phyloP scores from a whole-genome alignment of 148 eudicot species.

The Silene uniflora region DNA sequence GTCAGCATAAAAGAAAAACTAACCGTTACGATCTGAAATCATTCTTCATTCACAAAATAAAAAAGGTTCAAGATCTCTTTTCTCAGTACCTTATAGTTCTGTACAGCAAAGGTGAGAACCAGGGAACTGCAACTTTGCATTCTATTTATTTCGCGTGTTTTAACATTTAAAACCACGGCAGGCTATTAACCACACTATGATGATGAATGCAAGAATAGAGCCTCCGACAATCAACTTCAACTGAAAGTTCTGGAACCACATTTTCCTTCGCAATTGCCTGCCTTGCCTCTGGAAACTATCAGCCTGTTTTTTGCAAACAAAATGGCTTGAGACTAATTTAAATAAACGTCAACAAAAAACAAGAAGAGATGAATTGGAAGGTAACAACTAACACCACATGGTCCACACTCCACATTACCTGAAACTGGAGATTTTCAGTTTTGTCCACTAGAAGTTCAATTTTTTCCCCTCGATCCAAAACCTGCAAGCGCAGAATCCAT shows the following conservation, averaged over 20 bases:
- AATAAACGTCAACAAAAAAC: background rate
- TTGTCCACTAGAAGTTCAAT: constrained; percentile 94
- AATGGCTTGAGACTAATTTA: background rate
- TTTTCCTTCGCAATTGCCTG: constrained; percentile 75
- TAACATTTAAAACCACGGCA: constrained; percentile 72
- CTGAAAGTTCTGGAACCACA: constrained; percentile 93
- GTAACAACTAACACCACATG: no score
- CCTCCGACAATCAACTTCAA: constrained; percentile 80
- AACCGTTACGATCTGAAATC: constrained; percentile 15
- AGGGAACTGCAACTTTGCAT: constrained; percentile 12
- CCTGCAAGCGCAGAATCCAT: constrained; percentile 38
- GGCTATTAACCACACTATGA: constrained; percentile 68
- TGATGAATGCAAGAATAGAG: constrained; percentile 43
- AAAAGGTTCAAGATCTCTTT: background rate
- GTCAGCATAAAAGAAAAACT: background rate
- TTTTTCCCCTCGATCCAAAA: constrained; percentile 96
- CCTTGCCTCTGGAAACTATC: constrained; percentile 98
- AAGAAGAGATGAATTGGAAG: background rate
- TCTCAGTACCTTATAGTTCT: constrained; percentile 6
- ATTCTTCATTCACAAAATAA: constrained; percentile 27
- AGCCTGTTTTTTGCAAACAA: constrained; percentile 42
- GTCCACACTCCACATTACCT: no score
- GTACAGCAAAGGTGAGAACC: constrained; percentile 19
- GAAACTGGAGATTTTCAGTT: constrained; percentile 96
- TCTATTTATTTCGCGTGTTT: constrained; percentile 10